Percentiles rank a stretch among this genome's conserved stretches.
Evolutionary conservation across 148 eudicot species (phyloP).

Genomic region (Rhododendron williamsianum): DNA sequence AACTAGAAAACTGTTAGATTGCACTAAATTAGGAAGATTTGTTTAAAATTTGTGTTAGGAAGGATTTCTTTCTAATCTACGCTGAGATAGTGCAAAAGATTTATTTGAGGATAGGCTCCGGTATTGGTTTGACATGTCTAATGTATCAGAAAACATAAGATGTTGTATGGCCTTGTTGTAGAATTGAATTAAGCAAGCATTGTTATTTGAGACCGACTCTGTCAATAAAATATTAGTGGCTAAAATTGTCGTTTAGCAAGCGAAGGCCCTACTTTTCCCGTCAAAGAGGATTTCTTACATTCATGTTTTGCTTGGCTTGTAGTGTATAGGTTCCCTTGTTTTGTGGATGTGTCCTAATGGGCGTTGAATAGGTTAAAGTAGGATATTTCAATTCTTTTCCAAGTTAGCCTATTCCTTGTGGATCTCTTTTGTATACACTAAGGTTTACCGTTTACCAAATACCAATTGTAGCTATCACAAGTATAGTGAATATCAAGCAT

Average conservation of each 20-base stretch:
- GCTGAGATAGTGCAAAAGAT: not conserved
- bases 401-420: not conserved
- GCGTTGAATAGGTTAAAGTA: not conserved
- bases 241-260: not conserved
- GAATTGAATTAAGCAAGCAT: not conserved
- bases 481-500: not conserved
- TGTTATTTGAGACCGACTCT: not conserved
- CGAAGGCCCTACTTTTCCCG: not conserved
- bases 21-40: not conserved
- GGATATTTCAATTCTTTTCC: not conserved
- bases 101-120: not conserved
- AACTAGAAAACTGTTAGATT: not conserved
- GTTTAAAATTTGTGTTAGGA: not conserved
- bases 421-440: not conserved
- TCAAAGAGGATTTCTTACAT: constrained; percentile 13
- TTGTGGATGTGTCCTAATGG: not conserved
- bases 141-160: not conserved
- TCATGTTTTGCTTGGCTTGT: not conserved
- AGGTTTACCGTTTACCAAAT: not conserved
- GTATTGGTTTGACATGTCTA: not conserved
- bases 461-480: not conserved
- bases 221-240: not conserved
- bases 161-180: not conserved
- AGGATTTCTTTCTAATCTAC: not conserved
- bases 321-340: not conserved